Evolutionary conservation across 2,329 filamentous ascomycete species (phyloP), one percentile per base, ranked within the genome.

Genomic region (Venturia asperata): DNA sequence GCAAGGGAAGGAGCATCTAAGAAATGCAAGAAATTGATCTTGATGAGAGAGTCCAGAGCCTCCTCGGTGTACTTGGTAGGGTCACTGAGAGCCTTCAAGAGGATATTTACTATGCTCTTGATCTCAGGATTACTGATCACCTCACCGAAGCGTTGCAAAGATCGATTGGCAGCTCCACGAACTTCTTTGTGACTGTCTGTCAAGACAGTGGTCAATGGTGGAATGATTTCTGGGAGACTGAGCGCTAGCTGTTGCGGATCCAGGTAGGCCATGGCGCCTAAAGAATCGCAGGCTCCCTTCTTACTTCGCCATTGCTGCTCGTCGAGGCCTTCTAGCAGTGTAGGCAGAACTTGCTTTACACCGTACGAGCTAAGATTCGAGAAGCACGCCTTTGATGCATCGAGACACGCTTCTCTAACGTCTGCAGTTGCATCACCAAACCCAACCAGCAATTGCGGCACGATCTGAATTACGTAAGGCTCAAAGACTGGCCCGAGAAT

Each of bases 131-230:
- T 99, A 76, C 84, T 95, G 75, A 99, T 99, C 70, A 99, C 95
- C 76, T 99, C 95, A 69, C 95, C 94, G 74, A 99, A 99, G 65
- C 94, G 89, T 79, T 99, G 96, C 78, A 99, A 82, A 78, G 92
- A 96, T 77, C 93, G 88, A 77, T 99, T 99, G 9, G 94, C 94
- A 27, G 91, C 92, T 56, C 86, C 81, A 67, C 94, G 86, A 41
- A 99, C 94, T 78, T 99, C 94, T 77, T 99, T 99, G 79, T 99
- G 94, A 72, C 91, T 97, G 79, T 99, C 94, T 70, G 96, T 99
- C 66, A 99, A 80, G 3, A 97, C 94, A 58, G 89, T 87, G 1
- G 95, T 97, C 66, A 99, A 82, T 19, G 95, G 93, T 34, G 95
- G 94, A 70, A 99, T 99, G 70, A 99, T 99, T 65, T 96, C 92